Evolutionary conservation across 2,329 filamentous ascomycete species (phyloP), one percentile per base, ranked within the genome.

Genomic region (Penicillium sumatraense): DNA sequence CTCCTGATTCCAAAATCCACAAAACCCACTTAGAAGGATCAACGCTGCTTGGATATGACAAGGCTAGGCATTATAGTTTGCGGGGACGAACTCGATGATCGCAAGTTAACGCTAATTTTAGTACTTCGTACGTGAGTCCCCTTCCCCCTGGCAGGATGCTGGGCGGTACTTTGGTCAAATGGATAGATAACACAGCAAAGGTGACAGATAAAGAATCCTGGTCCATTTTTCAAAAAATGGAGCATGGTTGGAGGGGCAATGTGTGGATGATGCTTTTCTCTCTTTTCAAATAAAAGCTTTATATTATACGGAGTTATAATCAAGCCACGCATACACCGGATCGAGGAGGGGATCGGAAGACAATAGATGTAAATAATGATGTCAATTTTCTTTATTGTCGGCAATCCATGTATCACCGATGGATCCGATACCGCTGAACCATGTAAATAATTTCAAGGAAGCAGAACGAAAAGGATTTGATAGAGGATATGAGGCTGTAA

Each of bases 321-420:
- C 3, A 44, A 44, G 40, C 40, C 40, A 27, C 40, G n/a, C 26
- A 44, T 44, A 23, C 40, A 29, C 23, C 40, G n/a, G 27, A 44
- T 29, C 40, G 23, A 44, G 40, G 3, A 44, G 14, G 40, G 13
- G 11, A 18, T 42, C n/a, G 31, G 44, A 31, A 38, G 29, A 41
- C 5, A 13, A 23, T 26, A 29, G 23, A 41, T 5, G 21, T 14
- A 6, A 3, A 47, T 26, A 38, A 46, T 5, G 29, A 47, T 46
- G 21, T 29, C 24, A 44, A 50, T 36, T 29, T 33, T 36, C n/a
- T 44, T 59, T 33, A 50, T 51, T 31, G 52, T 63, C 42, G 54
- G 52, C 60, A 56, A 56, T 58, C 24, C 51, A 61, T 56, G 60
- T 58, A 64, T 61, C 58, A 64, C 35, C 48, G 50, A 51, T 53